Base-by-base conservation (phyloP, 257 asterid genomes). In the Leonotis leonurus region DNA sequence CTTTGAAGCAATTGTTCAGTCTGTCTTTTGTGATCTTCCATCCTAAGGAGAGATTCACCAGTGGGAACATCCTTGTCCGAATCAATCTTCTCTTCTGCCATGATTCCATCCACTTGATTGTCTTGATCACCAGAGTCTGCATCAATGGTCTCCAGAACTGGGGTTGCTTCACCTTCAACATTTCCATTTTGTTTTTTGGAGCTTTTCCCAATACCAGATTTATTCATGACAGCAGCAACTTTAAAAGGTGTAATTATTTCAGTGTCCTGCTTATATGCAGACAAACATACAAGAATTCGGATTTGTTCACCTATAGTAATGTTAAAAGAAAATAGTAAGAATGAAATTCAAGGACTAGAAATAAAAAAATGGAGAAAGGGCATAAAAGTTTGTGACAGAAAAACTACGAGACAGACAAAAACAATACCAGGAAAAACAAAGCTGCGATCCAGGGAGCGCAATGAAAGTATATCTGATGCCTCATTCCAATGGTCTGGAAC, bases 211-310 rank as follows among this genome's bases (percentile, higher is more conserved):
- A 82, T 66, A 45, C 92, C 94, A 60, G 77, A 86, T 82, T 83
- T 91, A 78, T 77, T 84, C 95, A 89, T 89, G 69, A 78, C 80
- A 11, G 92, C 99, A 17, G 99, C 99, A 71, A 92, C 94, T 77
- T 86, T 89, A 80, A 92, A 92, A 39, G 99, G 99, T 17, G 99
- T 89, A 44, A 92, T 92, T 66, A 92, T 78, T 87, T 92, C 97
- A 46, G 81, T 81, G 60, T 92, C 97, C 75, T 86, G 89, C 80
- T 89, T 92, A 79, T 52, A 85, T 26, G 96, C 95, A 36, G 97
- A 89, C 77, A 86, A 81, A 74, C 97, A 86, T 70, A 83, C 96
- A 67, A 89, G 80, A 61, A 89, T 71, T 75, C 76, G 88, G 77
- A 85, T 83, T 70, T 89, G 97, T 71, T 92, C 99, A 68, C 99